A percentile compares a stretch with the other conserved stretches of the same genome.
Conservation (phyloP, 192 early-diverging fungal species). For the Phlyctochytrium planicorne region DNA sequence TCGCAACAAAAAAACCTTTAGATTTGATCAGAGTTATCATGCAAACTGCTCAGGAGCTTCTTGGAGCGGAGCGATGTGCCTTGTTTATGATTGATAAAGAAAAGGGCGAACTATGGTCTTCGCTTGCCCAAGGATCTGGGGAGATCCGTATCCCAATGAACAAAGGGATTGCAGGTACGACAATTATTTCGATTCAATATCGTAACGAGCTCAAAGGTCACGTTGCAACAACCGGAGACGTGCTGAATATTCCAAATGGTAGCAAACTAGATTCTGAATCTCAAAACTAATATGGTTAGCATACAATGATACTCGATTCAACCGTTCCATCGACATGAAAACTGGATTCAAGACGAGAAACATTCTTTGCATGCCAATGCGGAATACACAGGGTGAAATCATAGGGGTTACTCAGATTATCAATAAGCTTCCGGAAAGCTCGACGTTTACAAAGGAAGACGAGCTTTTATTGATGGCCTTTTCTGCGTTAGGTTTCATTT, state of each 20-base stretch:
- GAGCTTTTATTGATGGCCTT: constrained; percentile 40
- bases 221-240: constrained; percentile 45
- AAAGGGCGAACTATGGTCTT: constrained; percentile 50
- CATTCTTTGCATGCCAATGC: constrained; percentile 55
- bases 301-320: constrained; percentile 53
- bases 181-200: not conserved
- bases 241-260: constrained; percentile 52
- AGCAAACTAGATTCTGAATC: too few species aligned
- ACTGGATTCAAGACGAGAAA: constrained; percentile 53
- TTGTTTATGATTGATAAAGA: constrained; percentile 50
- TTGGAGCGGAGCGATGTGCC: constrained; percentile 48
- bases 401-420: constrained; percentile 54
- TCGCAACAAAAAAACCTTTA: not conserved
- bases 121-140: constrained; percentile 48
- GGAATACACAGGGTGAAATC: constrained; percentile 30
- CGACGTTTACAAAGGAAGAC: constrained; percentile 44
- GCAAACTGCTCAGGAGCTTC: constrained; percentile 49
- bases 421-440: constrained; percentile 46
- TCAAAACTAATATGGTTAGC: constrained; percentile 25
- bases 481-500: constrained; percentile 37
- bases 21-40: constrained; percentile 48
- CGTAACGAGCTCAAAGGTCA: constrained; percentile 24
- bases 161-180: constrained; percentile 47
- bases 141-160: constrained; percentile 54
- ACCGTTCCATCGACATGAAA: constrained; percentile 44